Base-by-base conservation (phyloP, 371 early-diverging fungal genomes). In the Mortierella sp. region DNA sequence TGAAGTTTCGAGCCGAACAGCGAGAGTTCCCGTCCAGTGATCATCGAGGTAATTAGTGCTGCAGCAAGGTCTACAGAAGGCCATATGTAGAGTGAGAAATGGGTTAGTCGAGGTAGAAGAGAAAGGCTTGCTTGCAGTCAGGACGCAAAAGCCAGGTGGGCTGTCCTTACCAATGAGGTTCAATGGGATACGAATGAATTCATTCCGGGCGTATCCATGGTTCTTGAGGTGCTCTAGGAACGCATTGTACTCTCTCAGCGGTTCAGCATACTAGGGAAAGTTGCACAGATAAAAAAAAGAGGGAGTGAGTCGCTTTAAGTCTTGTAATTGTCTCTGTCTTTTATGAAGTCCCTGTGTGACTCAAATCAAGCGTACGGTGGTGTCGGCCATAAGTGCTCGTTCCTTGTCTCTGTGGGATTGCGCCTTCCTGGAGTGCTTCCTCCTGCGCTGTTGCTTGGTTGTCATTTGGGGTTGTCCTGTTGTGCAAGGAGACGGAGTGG, bases 101-200 rank as follows among this genome's bases (percentile, higher is more conserved):
- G 13, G 43, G 31, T 53, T 69, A 34, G 61, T 11, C 21, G 21
- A 26, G 54, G 69, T 28, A 26, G 44, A 26, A 37, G 0, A 19
- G 28, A 37, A 5, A 44, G n/a, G 0, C 50, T 6, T 9, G 70
- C 16, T 24, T 28, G 69, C 8, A 51, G n/a, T 8, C 51, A 31
- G n/a, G 24, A 13, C 24, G n/a, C 3, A 31, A 13, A 28, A 37
- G n/a, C n/a, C 11, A 37, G 53, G 61, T 61, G 31, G 6, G 31
- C 19, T 19, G 5, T 40, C 34, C 75, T 79, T 87, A 90, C 91
- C 92, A 54, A 92, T 91, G 67, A 91, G 77, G 50, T 92, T 91
- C 61, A 89, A 74, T 0, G 92, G 91, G 24, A 92, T 91, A 10
- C 82, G 73, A 14, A 87, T 83, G 64, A 88, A 89, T 57, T 91